These are phyloP conservation scores for Ophiostoma montium DNA, from an alignment of 2,329 filamentous ascomycete genomes.

Conservation along the genomic window DNA sequence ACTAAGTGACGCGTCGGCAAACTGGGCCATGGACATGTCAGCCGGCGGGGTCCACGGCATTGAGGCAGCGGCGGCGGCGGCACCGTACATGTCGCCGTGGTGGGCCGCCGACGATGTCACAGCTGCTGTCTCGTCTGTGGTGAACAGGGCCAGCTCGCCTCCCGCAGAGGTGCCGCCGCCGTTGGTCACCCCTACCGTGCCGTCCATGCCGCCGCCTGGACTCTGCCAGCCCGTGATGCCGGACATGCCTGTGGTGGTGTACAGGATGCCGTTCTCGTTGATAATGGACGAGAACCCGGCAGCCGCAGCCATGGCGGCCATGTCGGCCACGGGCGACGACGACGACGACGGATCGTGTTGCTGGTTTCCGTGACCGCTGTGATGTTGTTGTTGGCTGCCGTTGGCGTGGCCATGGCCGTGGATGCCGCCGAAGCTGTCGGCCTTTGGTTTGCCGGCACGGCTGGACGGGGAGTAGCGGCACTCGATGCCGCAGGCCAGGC, in stretches of 20 bases:
- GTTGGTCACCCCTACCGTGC: too few relatives aligned
- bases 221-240: conserved; percentile 23
- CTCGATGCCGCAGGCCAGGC: conserved; percentile 32
- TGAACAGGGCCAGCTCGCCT: conserved; percentile 20
- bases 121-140: conserved; percentile 17
- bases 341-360: too few relatives aligned
- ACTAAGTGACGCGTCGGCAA: conserved; percentile 20
- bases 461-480: conserved; percentile 40
- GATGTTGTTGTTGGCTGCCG: neutral
- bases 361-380: too few relatives aligned
- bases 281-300: conserved; percentile 14
- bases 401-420: neutral
- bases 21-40: conserved; percentile 21
- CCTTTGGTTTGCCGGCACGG: conserved; percentile 34
- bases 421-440: conserved; percentile 19
- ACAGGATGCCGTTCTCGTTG: conserved; percentile 20
- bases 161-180: conserved; percentile 18
- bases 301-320: conserved; percentile 5
- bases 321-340: neutral
- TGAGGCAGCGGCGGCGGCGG: too few relatives aligned
- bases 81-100: conserved; percentile 22
- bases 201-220: conserved; percentile 11
- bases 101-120: neutral
- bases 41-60: conserved; percentile 28
- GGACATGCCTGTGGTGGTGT: conserved; percentile 13